phyloP scores from a whole-genome alignment of 192 early-diverging fungal genomes.

The Oehlia diaphana region DNA sequence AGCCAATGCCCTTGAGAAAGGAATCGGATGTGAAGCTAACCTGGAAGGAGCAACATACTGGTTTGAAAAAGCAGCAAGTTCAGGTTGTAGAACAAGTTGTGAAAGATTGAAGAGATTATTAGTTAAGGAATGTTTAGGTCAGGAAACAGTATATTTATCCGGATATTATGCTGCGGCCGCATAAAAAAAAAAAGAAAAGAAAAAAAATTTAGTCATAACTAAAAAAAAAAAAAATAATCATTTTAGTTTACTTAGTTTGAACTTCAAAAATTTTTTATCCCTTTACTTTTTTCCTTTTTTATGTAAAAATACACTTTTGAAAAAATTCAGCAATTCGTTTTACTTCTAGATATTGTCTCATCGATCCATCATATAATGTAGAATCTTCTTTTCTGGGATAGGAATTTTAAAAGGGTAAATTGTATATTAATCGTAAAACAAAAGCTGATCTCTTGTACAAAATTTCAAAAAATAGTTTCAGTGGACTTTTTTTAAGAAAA shows the following conservation, averaged over 20 bases:
- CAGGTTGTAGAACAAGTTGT: conserved; percentile 53
- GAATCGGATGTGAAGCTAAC: conserved; percentile 42
- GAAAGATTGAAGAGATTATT: conserved; percentile 50
- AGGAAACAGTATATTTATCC: conserved; percentile 36
- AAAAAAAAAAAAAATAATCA: neutral
- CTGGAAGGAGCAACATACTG: conserved; percentile 42
- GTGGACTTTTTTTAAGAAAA: too few species aligned
- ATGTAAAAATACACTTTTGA: neutral
- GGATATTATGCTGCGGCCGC: conserved; percentile 53
- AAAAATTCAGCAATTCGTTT: neutral
- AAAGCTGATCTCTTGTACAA: neutral
- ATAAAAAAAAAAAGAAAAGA: conserved; percentile 20
- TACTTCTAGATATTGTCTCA: neutral
- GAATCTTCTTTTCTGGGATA: neutral
- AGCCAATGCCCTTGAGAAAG: conserved; percentile 48
- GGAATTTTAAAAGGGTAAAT: neutral
- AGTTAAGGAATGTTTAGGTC: conserved; percentile 51
- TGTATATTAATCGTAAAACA: neutral
- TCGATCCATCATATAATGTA: neutral
- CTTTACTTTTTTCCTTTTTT: neutral
- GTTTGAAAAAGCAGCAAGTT: conserved; percentile 45
- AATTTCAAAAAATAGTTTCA: too few species aligned
- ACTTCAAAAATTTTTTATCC: too few species aligned
- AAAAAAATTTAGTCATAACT: neutral
- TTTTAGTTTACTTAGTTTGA: too few species aligned